phyloP scores from a whole-genome alignment of 805 yeast genomes.

The Candida vartiovaarae region DNA sequence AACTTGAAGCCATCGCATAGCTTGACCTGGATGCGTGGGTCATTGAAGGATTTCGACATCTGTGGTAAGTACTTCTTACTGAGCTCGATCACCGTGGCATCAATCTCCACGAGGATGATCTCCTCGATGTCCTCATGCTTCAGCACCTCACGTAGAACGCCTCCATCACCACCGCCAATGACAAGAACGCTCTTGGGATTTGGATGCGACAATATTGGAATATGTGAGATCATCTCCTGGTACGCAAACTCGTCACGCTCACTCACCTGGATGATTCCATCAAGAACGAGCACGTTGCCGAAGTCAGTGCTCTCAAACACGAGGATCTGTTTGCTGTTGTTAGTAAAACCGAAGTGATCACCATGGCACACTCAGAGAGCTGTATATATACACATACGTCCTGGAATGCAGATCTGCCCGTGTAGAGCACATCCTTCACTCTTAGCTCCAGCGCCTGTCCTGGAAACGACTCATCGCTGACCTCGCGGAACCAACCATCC shows the following conservation, averaged over 20 bases:
- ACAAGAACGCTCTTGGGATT: slow-evolving; percentile 72
- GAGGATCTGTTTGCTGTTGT: slow-evolving; percentile 25
- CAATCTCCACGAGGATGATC: slow-evolving; percentile 84
- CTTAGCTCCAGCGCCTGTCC: slow-evolving; percentile 76
- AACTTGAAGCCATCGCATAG: slow-evolving; percentile 82
- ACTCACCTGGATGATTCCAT: slow-evolving; percentile 86
- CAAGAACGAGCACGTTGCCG: slow-evolving; percentile 85
- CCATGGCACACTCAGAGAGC: background rate
- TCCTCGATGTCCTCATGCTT: slow-evolving; percentile 61
- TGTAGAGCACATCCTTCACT: slow-evolving; percentile 59
- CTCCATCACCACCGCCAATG: slow-evolving; percentile 97
- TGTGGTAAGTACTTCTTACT: slow-evolving; percentile 66
- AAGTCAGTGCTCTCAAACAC: slow-evolving; percentile 69
- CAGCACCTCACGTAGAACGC: slow-evolving; percentile 81
- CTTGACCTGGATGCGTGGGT: slow-evolving; percentile 59
- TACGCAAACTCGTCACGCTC: slow-evolving; percentile 92
- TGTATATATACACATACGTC: slow-evolving; percentile 29
- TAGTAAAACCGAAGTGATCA: background rate
- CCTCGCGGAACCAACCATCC: slow-evolving; percentile 81
- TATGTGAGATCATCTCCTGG: slow-evolving; percentile 85
- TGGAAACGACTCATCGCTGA: slow-evolving; percentile 64
- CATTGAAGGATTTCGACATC: slow-evolving; percentile 61
- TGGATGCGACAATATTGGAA: slow-evolving; percentile 73
- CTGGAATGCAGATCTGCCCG: slow-evolving; percentile 65
- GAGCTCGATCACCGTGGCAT: slow-evolving; percentile 69